phyloP scores from a whole-genome alignment of 495 filamentous ascomycete genomes.

The Thozetella sp. region DNA sequence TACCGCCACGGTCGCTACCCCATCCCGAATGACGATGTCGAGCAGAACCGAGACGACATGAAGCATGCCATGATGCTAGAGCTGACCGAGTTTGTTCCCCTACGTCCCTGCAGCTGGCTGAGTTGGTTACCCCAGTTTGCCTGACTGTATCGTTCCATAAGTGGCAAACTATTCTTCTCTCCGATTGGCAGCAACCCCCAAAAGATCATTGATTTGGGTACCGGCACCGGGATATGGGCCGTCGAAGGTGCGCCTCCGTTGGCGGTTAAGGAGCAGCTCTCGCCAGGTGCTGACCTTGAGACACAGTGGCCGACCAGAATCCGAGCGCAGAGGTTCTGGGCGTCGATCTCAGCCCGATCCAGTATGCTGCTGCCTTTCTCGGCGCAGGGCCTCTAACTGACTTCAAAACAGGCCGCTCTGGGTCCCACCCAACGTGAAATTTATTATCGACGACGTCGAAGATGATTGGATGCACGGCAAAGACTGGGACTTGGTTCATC shows the following conservation, averaged over 20 bases:
- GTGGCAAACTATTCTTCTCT: constrained; percentile 38
- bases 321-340: constrained; percentile 29
- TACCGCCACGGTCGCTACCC: constrained; percentile 59
- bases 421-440: constrained; percentile 31
- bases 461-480: constrained; percentile 28
- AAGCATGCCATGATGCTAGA: constrained; percentile 33
- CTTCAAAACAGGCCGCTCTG: no score
- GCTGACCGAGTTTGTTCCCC: constrained; percentile 20
- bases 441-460: constrained; percentile 39
- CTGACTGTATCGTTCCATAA: no score
- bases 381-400: no score
- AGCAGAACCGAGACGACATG: constrained; percentile 46
- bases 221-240: constrained; percentile 60
- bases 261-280: neutral
- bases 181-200: constrained; percentile 36
- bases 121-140: no score
- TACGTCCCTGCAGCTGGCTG: no score
- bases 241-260: constrained; percentile 19
- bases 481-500: constrained; percentile 34
- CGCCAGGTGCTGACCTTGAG: constrained; percentile 38
- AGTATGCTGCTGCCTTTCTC: no score
- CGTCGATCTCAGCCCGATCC: constrained; percentile 30
- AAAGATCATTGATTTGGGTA: constrained; percentile 43
- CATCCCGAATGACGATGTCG: constrained; percentile 55
- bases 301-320: constrained; percentile 28